Evolutionary conservation across 208 protist genomes (phyloP), one percentile per base, ranked within the genome.

Genomic region (Leishmania tarentolae): DNA sequence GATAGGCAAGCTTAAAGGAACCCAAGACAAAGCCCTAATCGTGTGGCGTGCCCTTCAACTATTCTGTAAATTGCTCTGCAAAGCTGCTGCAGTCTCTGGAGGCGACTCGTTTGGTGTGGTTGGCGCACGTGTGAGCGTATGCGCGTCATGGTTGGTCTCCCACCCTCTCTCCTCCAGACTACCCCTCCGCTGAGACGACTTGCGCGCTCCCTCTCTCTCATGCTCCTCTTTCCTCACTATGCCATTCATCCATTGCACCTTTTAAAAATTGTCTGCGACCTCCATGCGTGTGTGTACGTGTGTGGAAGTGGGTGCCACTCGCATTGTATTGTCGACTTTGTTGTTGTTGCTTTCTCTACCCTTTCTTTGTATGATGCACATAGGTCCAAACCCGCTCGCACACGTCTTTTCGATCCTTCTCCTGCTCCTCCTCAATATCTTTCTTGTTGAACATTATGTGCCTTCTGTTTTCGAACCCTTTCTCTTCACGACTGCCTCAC

Each of bases 361-460:
- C 42, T 47, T 80, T 68, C 37, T 1, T 35, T 61, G 31, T 31
- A 76, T n/a, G 72, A 76, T 76, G 72, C 52, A 76, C 35, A 61
- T 57, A 76, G 24, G 31, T 63, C 40, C 31, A 44, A n/a, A 35
- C 7, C 31, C 4, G 19, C 17, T 44, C 31, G 35, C 72, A 76
- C 35, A 35, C 50, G 31, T 35, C 50, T 31, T 35, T 59, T 53
- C 13, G 44, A 11, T 37, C 0, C 4, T n/a, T 28, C 72, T 57
- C 52, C 0, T 61, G 15, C 24, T 35, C 28, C 24, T 24, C 42
- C 24, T 24, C 28, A 9, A 15, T 61, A 6, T 44, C 3, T 37
- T 35, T 73, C 9, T 46, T 73, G 6, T 28, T 7, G 0, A 53
- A 21, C 13, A 5, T 3, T 66, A 28, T 13, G 28, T 66, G n/a